Conservation (phyloP, 208 protist genomes). For the Wallacemonas collosoma region DNA sequence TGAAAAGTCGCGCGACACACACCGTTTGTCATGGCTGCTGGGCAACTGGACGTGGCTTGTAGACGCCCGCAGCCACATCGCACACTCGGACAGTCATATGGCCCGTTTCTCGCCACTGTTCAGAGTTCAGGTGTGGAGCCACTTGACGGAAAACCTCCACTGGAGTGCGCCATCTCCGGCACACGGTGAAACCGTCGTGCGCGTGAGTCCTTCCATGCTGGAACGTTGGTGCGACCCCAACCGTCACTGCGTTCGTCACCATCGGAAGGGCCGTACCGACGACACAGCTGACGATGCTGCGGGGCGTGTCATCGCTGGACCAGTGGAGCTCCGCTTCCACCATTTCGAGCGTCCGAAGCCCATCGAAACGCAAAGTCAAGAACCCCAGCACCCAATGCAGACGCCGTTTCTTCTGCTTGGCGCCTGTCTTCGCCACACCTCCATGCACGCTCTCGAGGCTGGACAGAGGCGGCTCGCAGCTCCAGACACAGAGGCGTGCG, state of each 20-base stretch:
- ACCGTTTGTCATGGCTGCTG: background rate
- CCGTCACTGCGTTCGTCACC: too few species aligned
- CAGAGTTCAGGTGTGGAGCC: background rate
- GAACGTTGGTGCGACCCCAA: background rate
- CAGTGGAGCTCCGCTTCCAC: background rate
- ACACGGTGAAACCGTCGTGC: background rate
- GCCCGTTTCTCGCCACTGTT: background rate
- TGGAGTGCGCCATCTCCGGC: background rate
- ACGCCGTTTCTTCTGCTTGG: background rate
- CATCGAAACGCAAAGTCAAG: background rate
- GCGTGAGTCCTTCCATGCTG: background rate
- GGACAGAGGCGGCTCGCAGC: background rate
- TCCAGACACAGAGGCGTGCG: background rate
- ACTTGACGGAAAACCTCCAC: background rate
- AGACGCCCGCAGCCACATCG: background rate
- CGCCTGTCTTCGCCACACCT: background rate
- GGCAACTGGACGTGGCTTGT: slow-evolving; percentile 1
- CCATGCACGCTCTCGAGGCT: background rate
- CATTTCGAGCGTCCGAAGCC: background rate
- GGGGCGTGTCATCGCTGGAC: background rate
- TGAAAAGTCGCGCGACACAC: background rate
- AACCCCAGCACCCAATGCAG: background rate
- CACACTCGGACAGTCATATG: background rate
- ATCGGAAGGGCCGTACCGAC: background rate
- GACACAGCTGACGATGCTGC: background rate